Conservation (phyloP, 805 yeast species). For the Starmerella powellii region DNA sequence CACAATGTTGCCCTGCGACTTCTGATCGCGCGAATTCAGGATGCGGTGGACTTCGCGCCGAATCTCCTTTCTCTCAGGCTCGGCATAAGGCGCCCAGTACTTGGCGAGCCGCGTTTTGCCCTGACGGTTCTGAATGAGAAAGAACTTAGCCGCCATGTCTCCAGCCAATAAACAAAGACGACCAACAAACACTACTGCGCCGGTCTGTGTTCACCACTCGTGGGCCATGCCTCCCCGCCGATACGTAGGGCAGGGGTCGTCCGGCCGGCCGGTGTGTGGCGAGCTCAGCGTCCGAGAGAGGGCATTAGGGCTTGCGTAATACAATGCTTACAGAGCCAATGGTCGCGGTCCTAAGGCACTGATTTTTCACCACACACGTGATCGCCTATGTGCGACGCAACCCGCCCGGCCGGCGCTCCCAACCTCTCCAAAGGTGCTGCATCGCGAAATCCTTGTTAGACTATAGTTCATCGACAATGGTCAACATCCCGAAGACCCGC, state of each 20-base stretch:
- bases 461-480: conserved; percentile 35
- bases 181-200: too few species aligned
- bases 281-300: background rate
- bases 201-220: too few species aligned
- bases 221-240: too few species aligned
- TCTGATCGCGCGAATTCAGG: conserved; percentile 72
- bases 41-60: conserved; percentile 63
- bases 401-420: conserved; percentile 1
- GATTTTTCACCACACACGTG: conserved; percentile 7
- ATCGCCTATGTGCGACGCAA: conserved; percentile 5
- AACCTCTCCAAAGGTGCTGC: background rate
- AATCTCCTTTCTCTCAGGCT: conserved; percentile 37
- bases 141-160: conserved; percentile 63
- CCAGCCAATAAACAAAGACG: too few species aligned
- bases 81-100: conserved; percentile 48
- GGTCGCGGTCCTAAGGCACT: too few species aligned
- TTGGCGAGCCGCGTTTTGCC: conserved; percentile 82
- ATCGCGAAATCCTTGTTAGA: conserved; percentile 11
- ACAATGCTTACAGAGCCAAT: too few species aligned
- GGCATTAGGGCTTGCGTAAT: background rate
- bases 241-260: too few species aligned
- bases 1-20: conserved; percentile 69
- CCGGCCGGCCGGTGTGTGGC: too few species aligned
- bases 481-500: conserved; percentile 99
- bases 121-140: conserved; percentile 77